A percentile compares a stretch with the other conserved stretches of the same genome.
Conservation (phyloP, 225 moss, liverwort and hornwort species). For the Pseudisothecium myosuroides region DNA sequence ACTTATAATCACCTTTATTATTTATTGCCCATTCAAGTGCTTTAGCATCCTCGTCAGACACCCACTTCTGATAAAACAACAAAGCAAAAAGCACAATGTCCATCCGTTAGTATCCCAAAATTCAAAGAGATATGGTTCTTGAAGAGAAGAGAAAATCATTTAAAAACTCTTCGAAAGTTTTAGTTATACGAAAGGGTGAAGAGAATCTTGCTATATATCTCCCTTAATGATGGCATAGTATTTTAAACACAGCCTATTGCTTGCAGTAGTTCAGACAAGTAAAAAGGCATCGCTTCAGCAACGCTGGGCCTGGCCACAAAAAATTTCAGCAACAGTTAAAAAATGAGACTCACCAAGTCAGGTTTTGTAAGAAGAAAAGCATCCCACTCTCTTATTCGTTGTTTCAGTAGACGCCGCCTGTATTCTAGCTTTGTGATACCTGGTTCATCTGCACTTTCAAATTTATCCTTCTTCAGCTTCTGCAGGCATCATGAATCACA, state of each 20-base stretch:
- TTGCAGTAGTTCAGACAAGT: background rate
- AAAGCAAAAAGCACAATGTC: background rate
- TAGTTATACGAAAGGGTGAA: background rate
- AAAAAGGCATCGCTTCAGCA: background rate
- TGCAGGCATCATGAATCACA: conserved; percentile 1
- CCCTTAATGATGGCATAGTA: background rate
- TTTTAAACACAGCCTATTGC: background rate
- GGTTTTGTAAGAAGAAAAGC: conserved; percentile 68
- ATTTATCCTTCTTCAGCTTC: conserved; percentile 17
- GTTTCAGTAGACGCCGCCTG: conserved; percentile 73
- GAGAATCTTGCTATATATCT: background rate
- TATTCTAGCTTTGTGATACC: conserved; percentile 70
- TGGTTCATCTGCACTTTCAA: conserved; percentile 44
- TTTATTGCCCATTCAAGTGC: conserved; percentile 58
- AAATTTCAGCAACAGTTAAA: background rate
- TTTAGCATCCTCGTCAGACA: conserved; percentile 62
- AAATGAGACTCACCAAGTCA: conserved; percentile 48
- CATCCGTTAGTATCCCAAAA: background rate
- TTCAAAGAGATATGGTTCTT: background rate
- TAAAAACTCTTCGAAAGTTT: background rate
- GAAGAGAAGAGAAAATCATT: background rate
- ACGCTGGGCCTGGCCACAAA: background rate
- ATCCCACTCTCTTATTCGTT: conserved; percentile 71
- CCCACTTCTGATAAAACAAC: conserved; percentile 45
- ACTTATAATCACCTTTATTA: conserved; percentile 82